A percentile compares a stretch with the other conserved stretches of the same genome.
These are phyloP conservation scores for Bromus sterilis DNA, from an alignment of 176 grass and related monocot genomes.

Conservation along the genomic window DNA sequence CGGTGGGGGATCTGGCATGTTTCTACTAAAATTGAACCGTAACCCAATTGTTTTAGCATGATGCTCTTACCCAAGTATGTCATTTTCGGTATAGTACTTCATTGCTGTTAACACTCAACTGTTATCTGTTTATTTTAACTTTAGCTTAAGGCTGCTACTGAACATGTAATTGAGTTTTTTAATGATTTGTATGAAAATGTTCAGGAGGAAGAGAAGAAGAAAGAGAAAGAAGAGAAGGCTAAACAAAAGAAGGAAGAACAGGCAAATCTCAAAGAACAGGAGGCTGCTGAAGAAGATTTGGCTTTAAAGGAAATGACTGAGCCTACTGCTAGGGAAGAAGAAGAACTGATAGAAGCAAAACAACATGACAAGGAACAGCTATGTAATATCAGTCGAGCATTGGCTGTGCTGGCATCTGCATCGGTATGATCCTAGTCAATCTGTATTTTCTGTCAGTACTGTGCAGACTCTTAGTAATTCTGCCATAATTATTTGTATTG, in stretches of 20 bases:
- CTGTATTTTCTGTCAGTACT: conserved; percentile 11
- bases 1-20: not conserved
- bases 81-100: not conserved
- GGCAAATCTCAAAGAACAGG: conserved; percentile 37
- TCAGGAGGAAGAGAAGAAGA: conserved; percentile 84
- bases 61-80: not conserved
- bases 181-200: conserved; percentile 23
- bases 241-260: conserved; percentile 44
- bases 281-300: conserved; percentile 59
- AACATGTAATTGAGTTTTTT: conserved; percentile 6
- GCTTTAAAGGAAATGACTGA: conserved; percentile 97
- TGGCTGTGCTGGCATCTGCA: conserved; percentile 84
- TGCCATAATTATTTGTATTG: conserved; percentile 23
- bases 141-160: not conserved
- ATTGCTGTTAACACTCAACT: not conserved
- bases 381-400: conserved; percentile 72
- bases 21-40: not conserved
- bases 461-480: conserved; percentile 3
- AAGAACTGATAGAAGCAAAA: conserved; percentile 62
- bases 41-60: not conserved
- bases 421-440: conserved; percentile 58
- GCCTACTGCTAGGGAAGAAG: conserved; percentile 75
- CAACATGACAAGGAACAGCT: conserved; percentile 59
- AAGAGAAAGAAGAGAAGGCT: conserved; percentile 72
- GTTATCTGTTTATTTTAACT: conserved; percentile 14